phyloP scores from a whole-genome alignment of 2,329 filamentous ascomycete species.

The Fusarium continuum region DNA sequence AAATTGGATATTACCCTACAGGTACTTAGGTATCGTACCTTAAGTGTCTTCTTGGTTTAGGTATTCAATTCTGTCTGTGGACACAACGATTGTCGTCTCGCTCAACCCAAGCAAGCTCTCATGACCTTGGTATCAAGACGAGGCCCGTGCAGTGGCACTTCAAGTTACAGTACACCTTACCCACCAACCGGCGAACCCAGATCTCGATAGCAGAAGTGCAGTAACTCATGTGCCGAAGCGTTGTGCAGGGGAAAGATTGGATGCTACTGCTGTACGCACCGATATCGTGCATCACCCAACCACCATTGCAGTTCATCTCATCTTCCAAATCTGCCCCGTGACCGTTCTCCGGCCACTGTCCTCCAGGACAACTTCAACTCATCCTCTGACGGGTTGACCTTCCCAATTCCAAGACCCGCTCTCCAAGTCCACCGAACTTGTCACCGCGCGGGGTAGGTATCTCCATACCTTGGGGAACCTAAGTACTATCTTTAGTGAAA shows the following conservation, averaged over 20 bases:
- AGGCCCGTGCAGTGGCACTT: conserved; percentile 8
- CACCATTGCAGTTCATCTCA: neutral
- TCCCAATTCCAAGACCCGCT: conserved; percentile 25
- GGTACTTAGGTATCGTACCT: no score
- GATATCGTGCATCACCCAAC: conserved; percentile 14
- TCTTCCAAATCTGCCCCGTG: neutral
- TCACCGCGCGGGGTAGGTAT: conserved; percentile 22
- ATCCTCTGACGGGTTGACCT: conserved; percentile 22
- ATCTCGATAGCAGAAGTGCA: conserved; percentile 27
- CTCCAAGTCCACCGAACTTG: conserved; percentile 6
- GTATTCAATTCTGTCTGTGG: neutral
- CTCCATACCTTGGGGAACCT: conserved; percentile 18
- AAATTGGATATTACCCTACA: neutral
- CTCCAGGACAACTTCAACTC: neutral
- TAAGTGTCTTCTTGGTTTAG: neutral
- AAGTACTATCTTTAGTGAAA: no score
- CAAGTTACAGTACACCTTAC: neutral
- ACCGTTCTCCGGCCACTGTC: neutral
- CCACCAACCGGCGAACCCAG: conserved; percentile 10
- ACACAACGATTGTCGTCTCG: neutral
- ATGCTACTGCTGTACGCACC: conserved; percentile 10
- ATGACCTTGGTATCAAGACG: neutral
- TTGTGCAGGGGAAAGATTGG: neutral
- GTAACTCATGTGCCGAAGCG: conserved; percentile 17
- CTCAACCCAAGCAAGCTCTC: neutral